Base-by-base conservation (phyloP, 2,329 filamentous ascomycete species). In the Leptographium flavum region DNA sequence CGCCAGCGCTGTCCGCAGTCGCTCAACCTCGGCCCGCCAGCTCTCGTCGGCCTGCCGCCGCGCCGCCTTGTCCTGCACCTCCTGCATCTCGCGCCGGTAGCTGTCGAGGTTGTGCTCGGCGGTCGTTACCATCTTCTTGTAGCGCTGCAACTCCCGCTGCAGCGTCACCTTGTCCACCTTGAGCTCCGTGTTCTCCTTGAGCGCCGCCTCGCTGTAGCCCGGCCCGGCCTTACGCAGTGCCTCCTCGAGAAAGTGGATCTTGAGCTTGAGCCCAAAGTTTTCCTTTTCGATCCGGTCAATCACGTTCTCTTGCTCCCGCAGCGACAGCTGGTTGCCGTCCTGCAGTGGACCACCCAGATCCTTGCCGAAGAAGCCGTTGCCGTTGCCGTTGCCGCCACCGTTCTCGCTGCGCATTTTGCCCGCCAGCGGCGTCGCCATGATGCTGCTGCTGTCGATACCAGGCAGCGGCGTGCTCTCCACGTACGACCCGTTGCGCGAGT, bases 221-320 rank as follows among this genome's bases (percentile, higher is more conserved):
- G 86, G 87, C 1, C 90, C 90, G 45, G 83, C 78, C 60, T 93
- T 94, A 44, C 81, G 77, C 42, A 98, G 66, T 14, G 86, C 85
- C 54, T 96, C 87, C 60, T 98, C 87, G 46, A 98, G 73, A 60
- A 94, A 98, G 62, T 96, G 87, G 44, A 96, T 94, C 63, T 94
- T 95, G 54, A 96, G 74, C 63, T 96, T 96, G 45, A 98, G 71
- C 22, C 87, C 87, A 59, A 96, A 98, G 58, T 98, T 98, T 58
- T 96, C 92, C 67, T 98, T 98, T 59, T 95, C 87, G 55, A 98
- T 90, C 58, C 85, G 85, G 65, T 95, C 86, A 54, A 98, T 90
- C 53, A 92, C 83, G 54, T 87, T 87, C 63, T 96, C 92, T 62
- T 98, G 92, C 59, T 98, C 92, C 49, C 87, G 81, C 47, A 98